Evolutionary conservation across 257 asterid species (phyloP).

Genomic region (Paulownia fortunei): DNA sequence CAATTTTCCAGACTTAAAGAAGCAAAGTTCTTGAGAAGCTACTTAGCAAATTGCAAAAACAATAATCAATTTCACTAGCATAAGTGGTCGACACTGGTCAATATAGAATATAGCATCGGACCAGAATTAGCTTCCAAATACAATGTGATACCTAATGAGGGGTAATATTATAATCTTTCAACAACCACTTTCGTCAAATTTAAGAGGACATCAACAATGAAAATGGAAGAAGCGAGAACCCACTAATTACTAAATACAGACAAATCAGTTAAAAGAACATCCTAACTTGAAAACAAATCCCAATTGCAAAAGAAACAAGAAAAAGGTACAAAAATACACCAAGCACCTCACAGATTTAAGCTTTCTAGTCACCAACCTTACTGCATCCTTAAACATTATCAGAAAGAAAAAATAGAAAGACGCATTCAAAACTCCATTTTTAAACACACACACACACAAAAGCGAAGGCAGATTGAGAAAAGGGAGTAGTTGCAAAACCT

Average conservation of each 20-base stretch:
- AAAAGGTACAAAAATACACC: neutral
- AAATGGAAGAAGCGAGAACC: slow-evolving; percentile 9
- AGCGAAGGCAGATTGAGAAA: slow-evolving; percentile 17
- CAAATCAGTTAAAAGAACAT: neutral
- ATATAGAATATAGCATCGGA: neutral
- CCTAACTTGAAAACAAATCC: neutral
- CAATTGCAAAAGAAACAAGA: slow-evolving; percentile 10
- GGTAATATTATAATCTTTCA: neutral
- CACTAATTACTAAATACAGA: neutral
- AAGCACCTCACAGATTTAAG: slow-evolving; percentile 29
- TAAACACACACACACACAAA: neutral
- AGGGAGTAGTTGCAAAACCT: slow-evolving; percentile 52
- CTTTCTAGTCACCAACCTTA: slow-evolving; percentile 39
- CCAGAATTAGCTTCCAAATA: slow-evolving; percentile 18
- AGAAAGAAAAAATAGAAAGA: neutral
- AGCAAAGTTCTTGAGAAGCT: slow-evolving; percentile 18
- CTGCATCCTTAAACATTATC: slow-evolving; percentile 1
- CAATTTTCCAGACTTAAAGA: neutral
- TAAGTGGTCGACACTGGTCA: neutral
- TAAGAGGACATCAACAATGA: slow-evolving; percentile 25
- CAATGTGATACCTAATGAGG: slow-evolving; percentile 4
- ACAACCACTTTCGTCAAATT: slow-evolving; percentile 12
- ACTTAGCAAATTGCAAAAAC: slow-evolving; percentile 11
- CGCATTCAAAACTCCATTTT: neutral
- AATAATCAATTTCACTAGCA: slow-evolving; percentile 7